These are phyloP conservation scores for Cyanodermella asteris DNA, from an alignment of 2,329 filamentous ascomycete species.

Conservation along the genomic window DNA sequence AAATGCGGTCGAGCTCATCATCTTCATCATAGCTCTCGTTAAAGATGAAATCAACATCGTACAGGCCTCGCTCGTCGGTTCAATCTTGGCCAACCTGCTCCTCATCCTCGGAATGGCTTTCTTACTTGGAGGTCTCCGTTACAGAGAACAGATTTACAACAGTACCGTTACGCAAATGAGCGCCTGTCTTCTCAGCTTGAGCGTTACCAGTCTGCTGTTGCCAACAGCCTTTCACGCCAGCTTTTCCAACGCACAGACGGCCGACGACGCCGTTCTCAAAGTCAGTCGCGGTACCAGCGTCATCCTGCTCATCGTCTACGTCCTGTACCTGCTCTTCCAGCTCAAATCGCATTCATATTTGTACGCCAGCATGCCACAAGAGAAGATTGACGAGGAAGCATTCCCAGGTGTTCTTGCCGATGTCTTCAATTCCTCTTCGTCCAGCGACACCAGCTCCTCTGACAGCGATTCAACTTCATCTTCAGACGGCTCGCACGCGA, in stretches of 20 bases:
- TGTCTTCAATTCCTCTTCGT: slow-evolving; percentile 50
- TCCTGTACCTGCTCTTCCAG: slow-evolving; percentile 71
- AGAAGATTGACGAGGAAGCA: slow-evolving; percentile 78
- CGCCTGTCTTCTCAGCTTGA: slow-evolving; percentile 72
- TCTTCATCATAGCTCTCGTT: slow-evolving; percentile 58
- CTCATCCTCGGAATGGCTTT: slow-evolving; percentile 87
- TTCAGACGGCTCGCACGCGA: too few relatives aligned
- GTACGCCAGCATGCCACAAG: slow-evolving; percentile 79
- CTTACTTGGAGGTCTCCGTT: slow-evolving; percentile 64
- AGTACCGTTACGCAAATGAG: slow-evolving; percentile 93
- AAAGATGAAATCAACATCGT: slow-evolving; percentile 79
- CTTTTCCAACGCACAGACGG: slow-evolving; percentile 42
- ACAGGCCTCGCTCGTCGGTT: slow-evolving; percentile 73
- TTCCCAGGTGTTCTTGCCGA: slow-evolving; percentile 66
- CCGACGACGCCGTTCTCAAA: slow-evolving; percentile 50
- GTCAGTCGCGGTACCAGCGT: slow-evolving; percentile 82
- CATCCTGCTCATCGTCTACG: slow-evolving; percentile 59
- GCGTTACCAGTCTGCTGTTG: slow-evolving; percentile 69
- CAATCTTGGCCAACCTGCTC: slow-evolving; percentile 70
- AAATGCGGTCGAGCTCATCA: slow-evolving; percentile 60
- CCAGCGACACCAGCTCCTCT: slow-evolving; percentile 28
- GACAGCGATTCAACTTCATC: slow-evolving; percentile 24
- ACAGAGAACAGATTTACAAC: slow-evolving; percentile 87
- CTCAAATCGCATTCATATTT: slow-evolving; percentile 81
- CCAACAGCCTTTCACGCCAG: slow-evolving; percentile 89